Percentiles rank a stretch among this genome's conserved stretches.
These are phyloP conservation scores for Rickenella mellea DNA, from an alignment of 768 basidiomycete genomes.

Conservation along the genomic window DNA sequence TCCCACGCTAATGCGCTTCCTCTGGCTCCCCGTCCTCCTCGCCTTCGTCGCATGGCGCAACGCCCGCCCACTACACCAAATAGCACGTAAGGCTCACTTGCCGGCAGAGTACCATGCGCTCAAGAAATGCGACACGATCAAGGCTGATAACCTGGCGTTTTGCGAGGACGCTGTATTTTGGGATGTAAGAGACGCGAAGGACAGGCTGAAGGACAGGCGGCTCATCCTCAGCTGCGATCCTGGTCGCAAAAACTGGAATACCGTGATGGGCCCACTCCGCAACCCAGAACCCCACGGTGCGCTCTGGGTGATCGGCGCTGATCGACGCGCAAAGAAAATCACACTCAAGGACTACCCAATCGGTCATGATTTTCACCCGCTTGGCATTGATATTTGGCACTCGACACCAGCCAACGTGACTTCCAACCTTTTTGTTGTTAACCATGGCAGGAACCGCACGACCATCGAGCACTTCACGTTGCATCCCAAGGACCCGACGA, in stretches of 20 bases:
- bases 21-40: too few relatives aligned
- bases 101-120: too few relatives aligned
- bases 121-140: conserved; percentile 20
- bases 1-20: too few relatives aligned
- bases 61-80: too few relatives aligned
- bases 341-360: conserved; percentile 43
- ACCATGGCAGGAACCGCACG: conserved; percentile 53
- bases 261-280: conserved; percentile 61
- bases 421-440: conserved; percentile 57
- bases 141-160: conserved; percentile 24
- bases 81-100: too few relatives aligned
- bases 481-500: conserved; percentile 29
- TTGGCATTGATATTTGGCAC: conserved; percentile 53
- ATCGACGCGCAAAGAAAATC: conserved; percentile 15
- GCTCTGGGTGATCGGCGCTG: conserved; percentile 37
- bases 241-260: conserved; percentile 56
- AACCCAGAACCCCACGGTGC: conserved; percentile 50
- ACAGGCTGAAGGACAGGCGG: conserved; percentile 30
- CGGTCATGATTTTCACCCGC: conserved; percentile 59
- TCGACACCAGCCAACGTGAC: conserved; percentile 31
- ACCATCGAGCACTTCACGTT: conserved; percentile 62
- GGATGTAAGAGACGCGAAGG: conserved; percentile 39
- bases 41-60: too few relatives aligned
- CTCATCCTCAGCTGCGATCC: conserved; percentile 44
- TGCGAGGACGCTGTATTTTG: conserved; percentile 65